Evolutionary conservation across 2,329 filamentous ascomycete genomes (phyloP).

Genomic region (Ramichloridium luteum): DNA sequence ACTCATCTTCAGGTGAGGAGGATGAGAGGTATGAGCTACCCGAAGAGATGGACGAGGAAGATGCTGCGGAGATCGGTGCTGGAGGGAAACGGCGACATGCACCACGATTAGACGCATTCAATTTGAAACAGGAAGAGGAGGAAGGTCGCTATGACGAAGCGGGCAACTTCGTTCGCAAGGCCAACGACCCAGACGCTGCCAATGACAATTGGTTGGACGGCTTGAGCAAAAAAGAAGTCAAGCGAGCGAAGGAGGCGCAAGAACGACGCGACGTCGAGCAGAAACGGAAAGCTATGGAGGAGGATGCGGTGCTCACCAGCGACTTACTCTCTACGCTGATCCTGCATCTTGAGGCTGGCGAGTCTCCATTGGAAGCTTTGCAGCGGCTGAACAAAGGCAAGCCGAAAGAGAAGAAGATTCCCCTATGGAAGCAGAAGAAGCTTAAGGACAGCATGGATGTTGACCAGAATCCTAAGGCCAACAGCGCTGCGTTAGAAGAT

Average conservation of each 20-base stretch:
- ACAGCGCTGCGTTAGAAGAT: constrained; percentile 43
- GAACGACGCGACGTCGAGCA: constrained; percentile 72
- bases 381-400: constrained; percentile 51
- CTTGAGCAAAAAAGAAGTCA: constrained; percentile 87
- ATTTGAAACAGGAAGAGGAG: constrained; percentile 79
- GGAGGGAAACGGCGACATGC: constrained; percentile 87
- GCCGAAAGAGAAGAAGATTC: constrained; percentile 42
- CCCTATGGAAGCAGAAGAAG: constrained; percentile 52
- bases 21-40: constrained; percentile 52
- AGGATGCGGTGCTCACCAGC: constrained; percentile 61
- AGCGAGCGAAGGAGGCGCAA: constrained; percentile 71
- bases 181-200: constrained; percentile 72
- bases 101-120: constrained; percentile 91
- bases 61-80: constrained; percentile 82
- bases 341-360: constrained; percentile 58
- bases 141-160: constrained; percentile 84
- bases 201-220: constrained; percentile 92
- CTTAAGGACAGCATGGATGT: constrained; percentile 56
- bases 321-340: constrained; percentile 68
- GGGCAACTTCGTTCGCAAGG: constrained; percentile 86
- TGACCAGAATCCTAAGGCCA: constrained; percentile 32
- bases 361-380: constrained; percentile 80
- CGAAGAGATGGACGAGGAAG: constrained; percentile 47
- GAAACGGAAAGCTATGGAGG: constrained; percentile 55
- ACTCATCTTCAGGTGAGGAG: constrained; percentile 39